Percentiles rank a stretch among this genome's conserved stretches.
These are phyloP conservation scores for Sporothrix protearum DNA, from an alignment of 2,329 filamentous ascomycete genomes.

Conservation along the genomic window DNA sequence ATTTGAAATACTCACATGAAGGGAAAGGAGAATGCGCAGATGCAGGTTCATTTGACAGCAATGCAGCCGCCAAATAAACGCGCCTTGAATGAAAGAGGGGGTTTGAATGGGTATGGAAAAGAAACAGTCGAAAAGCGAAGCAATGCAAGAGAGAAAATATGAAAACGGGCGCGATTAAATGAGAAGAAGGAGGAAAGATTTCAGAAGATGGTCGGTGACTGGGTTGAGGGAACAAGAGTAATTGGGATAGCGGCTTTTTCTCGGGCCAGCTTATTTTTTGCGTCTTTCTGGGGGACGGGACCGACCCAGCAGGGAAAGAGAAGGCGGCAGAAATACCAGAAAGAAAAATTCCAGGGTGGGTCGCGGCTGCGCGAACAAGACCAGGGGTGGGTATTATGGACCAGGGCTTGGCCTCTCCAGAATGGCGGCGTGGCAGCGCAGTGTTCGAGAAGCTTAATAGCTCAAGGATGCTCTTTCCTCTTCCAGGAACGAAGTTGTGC, in stretches of 20 bases:
- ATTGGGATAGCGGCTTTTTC: conserved; percentile 18
- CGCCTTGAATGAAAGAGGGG: conserved; percentile 48
- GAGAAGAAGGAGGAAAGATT: conserved; percentile 5
- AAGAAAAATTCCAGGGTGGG: conserved; percentile 25
- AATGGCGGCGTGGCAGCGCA: background rate
- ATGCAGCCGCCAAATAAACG: conserved; percentile 83
- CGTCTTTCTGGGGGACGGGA: conserved; percentile 12
- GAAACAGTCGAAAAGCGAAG: conserved; percentile 17
- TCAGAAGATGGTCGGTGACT: background rate
- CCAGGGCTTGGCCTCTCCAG: background rate
- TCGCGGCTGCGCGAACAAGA: conserved; percentile 14
- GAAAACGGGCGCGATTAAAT: background rate
- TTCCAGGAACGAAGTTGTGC: background rate
- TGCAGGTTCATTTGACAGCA: conserved; percentile 99
- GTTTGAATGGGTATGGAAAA: background rate
- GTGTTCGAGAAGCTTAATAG: conserved; percentile 8
- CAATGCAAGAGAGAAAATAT: conserved; percentile 2
- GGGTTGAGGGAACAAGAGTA: conserved; percentile 10
- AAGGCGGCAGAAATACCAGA: conserved; percentile 27
- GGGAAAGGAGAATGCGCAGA: conserved; percentile 56
- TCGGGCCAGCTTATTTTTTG: conserved; percentile 13
- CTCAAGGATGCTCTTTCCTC: conserved; percentile 18
- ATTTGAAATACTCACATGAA: conserved; percentile 53
- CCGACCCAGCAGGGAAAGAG: conserved; percentile 9
- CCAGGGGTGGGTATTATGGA: background rate